Base-by-base conservation (phyloP, 2,329 filamentous ascomycete species). In the Apiospora aurea region DNA sequence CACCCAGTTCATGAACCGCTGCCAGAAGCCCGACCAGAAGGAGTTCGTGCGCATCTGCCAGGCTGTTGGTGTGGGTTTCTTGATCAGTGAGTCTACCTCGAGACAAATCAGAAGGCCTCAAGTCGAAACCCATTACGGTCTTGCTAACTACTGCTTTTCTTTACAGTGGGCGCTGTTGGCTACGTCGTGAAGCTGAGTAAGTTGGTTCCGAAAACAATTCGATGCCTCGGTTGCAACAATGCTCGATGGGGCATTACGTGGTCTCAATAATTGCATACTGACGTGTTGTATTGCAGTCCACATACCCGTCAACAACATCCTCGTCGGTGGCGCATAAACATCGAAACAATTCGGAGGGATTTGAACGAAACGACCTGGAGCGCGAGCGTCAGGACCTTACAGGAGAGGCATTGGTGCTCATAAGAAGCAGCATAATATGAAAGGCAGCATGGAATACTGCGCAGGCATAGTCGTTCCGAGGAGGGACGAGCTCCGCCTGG, bases 111-210 rank as follows among this genome's bases (percentile, higher is more conserved):
- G 7, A 64, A 41, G 57, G 29, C 29, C n/a, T 8, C 34, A 64
- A n/a, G 29, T 13, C 57, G 10, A 41, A 64, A 41, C 18, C 21
- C 10, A 24, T 24, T 41, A 41, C 34, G 18, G 21, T 24, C n/a
- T 41, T 24, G 21, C 67, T 69, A 49, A 83, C 82, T 92, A 74
- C 87, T 92, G 21, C 41, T 70, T 41, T 21, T n/a, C 64, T 34
- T 61, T 68, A 18, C 41, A 68, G 66, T 68, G 66, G 69, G 90
- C 74, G 89, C 89, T 67, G 91, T 92, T 72, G 91, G 91, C 74
- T 93, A 92, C 82, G 82, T 93, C 74, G 90, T 93, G 80, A 92
- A 93, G 87, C 86, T 93, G 79, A 91, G 89, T 91, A 85, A 69
- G 87, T 75, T 67, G 26, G 11, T n/a, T 44, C 57, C 26, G 10